Evolutionary conservation across 345 rosid genomes (phyloP), one percentile per base, ranked within the genome.

Genomic region (Kandelia obovata): DNA sequence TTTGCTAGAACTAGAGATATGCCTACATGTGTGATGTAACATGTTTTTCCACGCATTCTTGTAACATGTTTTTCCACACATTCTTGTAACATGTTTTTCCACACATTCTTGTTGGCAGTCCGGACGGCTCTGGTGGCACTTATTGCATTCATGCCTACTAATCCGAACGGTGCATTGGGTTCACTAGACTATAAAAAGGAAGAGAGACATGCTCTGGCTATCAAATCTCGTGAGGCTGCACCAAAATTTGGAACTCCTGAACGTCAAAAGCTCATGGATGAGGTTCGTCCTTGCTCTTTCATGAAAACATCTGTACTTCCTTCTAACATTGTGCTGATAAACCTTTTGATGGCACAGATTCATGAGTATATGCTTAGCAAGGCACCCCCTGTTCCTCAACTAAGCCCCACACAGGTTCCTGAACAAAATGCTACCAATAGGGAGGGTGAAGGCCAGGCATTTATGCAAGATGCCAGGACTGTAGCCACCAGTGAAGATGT

Each of bases 61-160:
- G 21, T 21, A 21, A 21, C 21, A 43, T 3, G 16, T 15, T 5
- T 15, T 43, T 43, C 49, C 17, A 43, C 5, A 8, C 10, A 5
- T 67, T 60, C 25, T 34, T 76, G 49, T 80, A 21, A 21, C 21
- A 43, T 3, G 16, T 15, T 5, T 15, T 43, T 43, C 49, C 17
- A 43, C 5, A 8, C 10, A 5, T 67, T 60, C 25, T 34, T 76
- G 49, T 80, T 87, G 78, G 75, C 88, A 95, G 99, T 95, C 68
- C 83, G 98, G 72, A 95, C 96, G 68, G 99, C 99, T 30, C 80
- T 95, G 49, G 94, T 92, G 64, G 96, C 98, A 21, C 86, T 92
- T 49, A 89, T 94, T 77, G 98, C 98, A 1, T 94, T 94, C 80
- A 94, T 94, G 98, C 98, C 99, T 7, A 95, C 96, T 66, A 84